Base-by-base conservation (phyloP, 352 stramenopile genomes). In the Globisporangium recalcitrans region DNA sequence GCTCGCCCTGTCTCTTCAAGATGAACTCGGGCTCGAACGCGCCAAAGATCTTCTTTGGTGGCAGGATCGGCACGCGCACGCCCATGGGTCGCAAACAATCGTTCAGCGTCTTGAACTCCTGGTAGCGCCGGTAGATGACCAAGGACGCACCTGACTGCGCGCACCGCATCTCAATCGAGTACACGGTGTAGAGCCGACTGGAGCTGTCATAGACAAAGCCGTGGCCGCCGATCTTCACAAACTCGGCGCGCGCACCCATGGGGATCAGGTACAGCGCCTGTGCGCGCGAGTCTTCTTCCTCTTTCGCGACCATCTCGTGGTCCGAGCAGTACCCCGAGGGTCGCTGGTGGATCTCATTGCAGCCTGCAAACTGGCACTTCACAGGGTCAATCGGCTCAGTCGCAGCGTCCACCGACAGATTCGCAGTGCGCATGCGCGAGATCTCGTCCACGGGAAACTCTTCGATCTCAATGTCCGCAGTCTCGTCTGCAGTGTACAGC, bases 11-110 rank as follows among this genome's bases (percentile, higher is more conserved):
- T 0, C 86, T 77, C 61, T 93, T 89, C 0, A 71, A 63, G 36
- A 95, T 78, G 34, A 95, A 95, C 14, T 92, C 82, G 0, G 82
- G 72, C 46, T 95, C 86, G 47, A 95, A 91, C 16, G 81, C 90
- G 1, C 86, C 86, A 32, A 95, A 70, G 19, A 95, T 72, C 60
- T 95, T 95, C 70, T 93, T 93, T 4, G 86, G 86, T 40, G 86
- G 86, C 11, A 95, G 65, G 38, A 90, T 65, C 13, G 84, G 86
- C 21, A 91, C 76, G 22, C 83, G 79, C 10, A 93, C 74, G 5
- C 84, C 85, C 56, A 87, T 64, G 4, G 73, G 70, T 32, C 72
- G 80, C 24, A 95, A 63, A 19, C 71, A 60, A 38, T 93, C 83
- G 60, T 89, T 85, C 27, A 95, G 58, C 47, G 82, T 69, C 62